Conservation (phyloP, 1,139 yeast genomes). For the Kodamaea sp. region DNA sequence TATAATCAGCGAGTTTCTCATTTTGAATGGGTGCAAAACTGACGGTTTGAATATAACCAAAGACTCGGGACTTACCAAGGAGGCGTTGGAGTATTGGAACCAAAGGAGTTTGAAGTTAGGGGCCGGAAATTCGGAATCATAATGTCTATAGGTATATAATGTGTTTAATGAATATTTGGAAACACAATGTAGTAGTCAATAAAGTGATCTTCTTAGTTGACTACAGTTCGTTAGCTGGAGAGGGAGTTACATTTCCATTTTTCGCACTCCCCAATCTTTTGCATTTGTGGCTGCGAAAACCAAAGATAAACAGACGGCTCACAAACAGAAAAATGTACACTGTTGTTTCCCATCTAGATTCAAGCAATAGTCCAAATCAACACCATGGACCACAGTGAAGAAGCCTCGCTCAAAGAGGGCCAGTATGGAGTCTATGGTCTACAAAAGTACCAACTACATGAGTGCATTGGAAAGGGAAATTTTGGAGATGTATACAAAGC, state of each 20-base stretch:
- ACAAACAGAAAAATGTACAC: neutral
- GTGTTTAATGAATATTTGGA: slow-evolving; percentile 10
- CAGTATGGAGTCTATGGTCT: too few relatives aligned
- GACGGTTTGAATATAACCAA: slow-evolving; percentile 20
- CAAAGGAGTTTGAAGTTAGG: slow-evolving; percentile 35
- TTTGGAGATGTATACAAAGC: slow-evolving; percentile 87
- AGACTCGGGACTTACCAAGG: slow-evolving; percentile 37
- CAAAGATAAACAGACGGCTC: neutral
- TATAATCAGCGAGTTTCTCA: slow-evolving; percentile 72
- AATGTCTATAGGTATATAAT: too few relatives aligned
- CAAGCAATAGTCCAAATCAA: too few relatives aligned
- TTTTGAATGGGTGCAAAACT: slow-evolving; percentile 63
- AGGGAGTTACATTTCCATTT: too few relatives aligned
- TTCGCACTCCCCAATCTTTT: too few relatives aligned
- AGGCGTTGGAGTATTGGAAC: slow-evolving; percentile 57
- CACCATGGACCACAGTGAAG: too few relatives aligned
- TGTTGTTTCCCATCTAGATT: too few relatives aligned
- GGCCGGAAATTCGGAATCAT: too few relatives aligned
- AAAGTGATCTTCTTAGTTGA: too few relatives aligned
- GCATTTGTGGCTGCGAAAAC: slow-evolving; percentile 11
- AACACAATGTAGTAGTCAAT: too few relatives aligned
- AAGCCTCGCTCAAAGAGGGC: too few relatives aligned
- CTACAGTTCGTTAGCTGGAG: too few relatives aligned
- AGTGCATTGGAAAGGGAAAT: slow-evolving; percentile 79
- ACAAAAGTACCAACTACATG: slow-evolving; percentile 41